phyloP scores from a whole-genome alignment of 768 basidiomycete genomes.

The Paxillus rubicundulus region DNA sequence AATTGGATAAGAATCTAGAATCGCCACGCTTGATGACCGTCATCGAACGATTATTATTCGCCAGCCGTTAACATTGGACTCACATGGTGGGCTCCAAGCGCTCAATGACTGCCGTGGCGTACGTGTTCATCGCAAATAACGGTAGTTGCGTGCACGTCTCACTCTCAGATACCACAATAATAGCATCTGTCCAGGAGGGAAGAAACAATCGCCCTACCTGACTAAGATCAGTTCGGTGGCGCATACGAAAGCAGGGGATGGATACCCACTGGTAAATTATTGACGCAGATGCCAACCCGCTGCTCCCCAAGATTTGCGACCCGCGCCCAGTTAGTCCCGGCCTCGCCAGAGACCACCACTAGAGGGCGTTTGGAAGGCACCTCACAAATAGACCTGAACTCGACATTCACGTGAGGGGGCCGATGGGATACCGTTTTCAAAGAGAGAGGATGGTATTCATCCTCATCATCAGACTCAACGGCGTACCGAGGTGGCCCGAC shows the following conservation, averaged over 20 bases:
- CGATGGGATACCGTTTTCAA: conserved; percentile 7
- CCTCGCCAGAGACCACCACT: conserved; percentile 46
- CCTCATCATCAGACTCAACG: conserved; percentile 69
- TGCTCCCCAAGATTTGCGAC: conserved; percentile 55
- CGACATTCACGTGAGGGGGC: conserved; percentile 28
- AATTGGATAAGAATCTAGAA: conserved; percentile 53
- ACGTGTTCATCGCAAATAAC: conserved; percentile 47
- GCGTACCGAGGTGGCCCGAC: conserved; percentile 56
- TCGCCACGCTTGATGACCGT: conserved; percentile 36
- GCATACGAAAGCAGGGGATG: not conserved
- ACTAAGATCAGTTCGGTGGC: not conserved
- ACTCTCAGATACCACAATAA: conserved; percentile 53
- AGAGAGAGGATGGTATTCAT: conserved; percentile 50
- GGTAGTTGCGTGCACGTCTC: conserved; percentile 44
- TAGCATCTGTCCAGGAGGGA: conserved; percentile 46
- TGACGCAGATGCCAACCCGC: conserved; percentile 43
- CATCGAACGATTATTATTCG: not conserved
- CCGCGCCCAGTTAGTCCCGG: conserved; percentile 49
- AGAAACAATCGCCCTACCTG: conserved; percentile 53
- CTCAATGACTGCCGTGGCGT: conserved; percentile 43
- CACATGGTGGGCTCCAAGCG: conserved; percentile 48
- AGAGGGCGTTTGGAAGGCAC: conserved; percentile 30
- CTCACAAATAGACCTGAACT: conserved; percentile 37
- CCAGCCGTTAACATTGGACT: not conserved
- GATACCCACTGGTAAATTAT: conserved; percentile 42